phyloP scores from a whole-genome alignment of 2,329 filamentous ascomycete species.

The Aspergillus hiratsukae region DNA sequence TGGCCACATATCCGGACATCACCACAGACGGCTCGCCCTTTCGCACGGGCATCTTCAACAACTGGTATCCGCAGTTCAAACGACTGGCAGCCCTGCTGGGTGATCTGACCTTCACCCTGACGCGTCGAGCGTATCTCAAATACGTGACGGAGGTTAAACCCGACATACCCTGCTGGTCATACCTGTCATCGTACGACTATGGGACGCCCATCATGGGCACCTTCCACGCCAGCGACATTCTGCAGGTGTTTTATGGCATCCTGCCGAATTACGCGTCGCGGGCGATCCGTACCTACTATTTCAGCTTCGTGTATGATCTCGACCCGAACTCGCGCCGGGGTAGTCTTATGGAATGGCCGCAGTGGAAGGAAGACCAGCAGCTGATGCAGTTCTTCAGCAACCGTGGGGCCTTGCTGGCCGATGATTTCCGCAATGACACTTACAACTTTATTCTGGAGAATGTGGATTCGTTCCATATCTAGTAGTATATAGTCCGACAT shows the following conservation, averaged over 20 bases:
- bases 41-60: conserved; percentile 63
- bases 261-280: conserved; percentile 58
- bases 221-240: conserved; percentile 66
- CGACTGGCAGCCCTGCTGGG: conserved; percentile 70
- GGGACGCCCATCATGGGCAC: conserved; percentile 70
- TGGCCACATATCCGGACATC: conserved; percentile 59
- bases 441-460: conserved; percentile 38
- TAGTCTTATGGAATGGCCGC: conserved; percentile 48
- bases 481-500: background rate
- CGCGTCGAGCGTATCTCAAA: conserved; percentile 61
- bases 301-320: conserved; percentile 65
- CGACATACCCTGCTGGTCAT: conserved; percentile 65
- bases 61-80: conserved; percentile 72
- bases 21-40: conserved; percentile 64
- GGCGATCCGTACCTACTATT: conserved; percentile 64
- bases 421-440: conserved; percentile 47
- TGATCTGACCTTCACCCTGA: conserved; percentile 70
- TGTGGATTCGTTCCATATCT: conserved; percentile 22
- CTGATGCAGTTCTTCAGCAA: conserved; percentile 49
- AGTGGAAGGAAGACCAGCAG: conserved; percentile 49
- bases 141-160: conserved; percentile 47
- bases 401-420: conserved; percentile 36
- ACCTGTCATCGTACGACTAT: conserved; percentile 67
- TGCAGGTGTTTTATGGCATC: conserved; percentile 65
- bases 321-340: conserved; percentile 60